These are phyloP conservation scores for Alternaria atra DNA, from an alignment of 2,329 filamentous ascomycete species.

Conservation along the genomic window DNA sequence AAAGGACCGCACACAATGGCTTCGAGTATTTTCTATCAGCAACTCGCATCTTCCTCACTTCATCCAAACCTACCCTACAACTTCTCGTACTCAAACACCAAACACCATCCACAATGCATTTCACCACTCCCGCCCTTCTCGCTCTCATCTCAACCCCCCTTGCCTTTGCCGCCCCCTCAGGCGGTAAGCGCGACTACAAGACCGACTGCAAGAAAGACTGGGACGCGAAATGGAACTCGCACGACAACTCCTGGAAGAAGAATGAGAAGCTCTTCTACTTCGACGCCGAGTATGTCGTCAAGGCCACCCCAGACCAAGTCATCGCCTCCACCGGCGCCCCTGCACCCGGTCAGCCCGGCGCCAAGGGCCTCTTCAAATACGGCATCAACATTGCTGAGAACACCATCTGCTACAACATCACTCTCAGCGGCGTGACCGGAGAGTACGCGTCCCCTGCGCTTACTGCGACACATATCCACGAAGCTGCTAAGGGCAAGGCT, in stretches of 20 bases:
- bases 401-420: conserved; percentile 62
- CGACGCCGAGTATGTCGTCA: conserved; percentile 60
- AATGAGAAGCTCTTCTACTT: conserved; percentile 51
- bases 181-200: conserved; percentile 20
- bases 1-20: conserved; percentile 18
- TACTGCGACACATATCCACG: conserved; percentile 66
- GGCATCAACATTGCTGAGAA: conserved; percentile 61
- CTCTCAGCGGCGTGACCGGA: conserved; percentile 59
- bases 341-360: conserved; percentile 55
- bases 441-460: conserved; percentile 61
- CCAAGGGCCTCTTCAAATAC: conserved; percentile 61
- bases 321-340: conserved; percentile 53
- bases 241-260: conserved; percentile 34
- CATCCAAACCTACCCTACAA: not conserved
- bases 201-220: conserved; percentile 32
- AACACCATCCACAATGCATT: conserved; percentile 27
- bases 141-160: conserved; percentile 30
- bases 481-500: conserved; percentile 56
- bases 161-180: conserved; percentile 31
- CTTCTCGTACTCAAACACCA: conserved; percentile 1
- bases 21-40: conserved; percentile 12
- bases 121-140: conserved; percentile 30
- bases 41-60: not conserved
- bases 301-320: conserved; percentile 61
- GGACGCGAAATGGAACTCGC: conserved; percentile 30